Conservation (phyloP, 805 yeast genomes). For the Clavispora phyllophila region DNA sequence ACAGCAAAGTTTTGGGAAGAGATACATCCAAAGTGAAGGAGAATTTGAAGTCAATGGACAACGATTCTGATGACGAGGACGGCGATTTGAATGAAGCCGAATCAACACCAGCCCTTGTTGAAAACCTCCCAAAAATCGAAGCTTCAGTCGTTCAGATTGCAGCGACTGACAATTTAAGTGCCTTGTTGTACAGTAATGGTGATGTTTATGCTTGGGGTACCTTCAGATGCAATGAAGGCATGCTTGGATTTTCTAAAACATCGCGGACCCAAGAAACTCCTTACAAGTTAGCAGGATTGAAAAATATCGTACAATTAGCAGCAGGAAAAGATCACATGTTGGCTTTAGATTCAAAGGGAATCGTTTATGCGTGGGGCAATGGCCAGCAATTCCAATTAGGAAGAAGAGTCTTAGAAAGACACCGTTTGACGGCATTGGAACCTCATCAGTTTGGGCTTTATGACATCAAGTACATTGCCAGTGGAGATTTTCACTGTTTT, state of each 20-base stretch:
- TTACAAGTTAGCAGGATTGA: conserved; percentile 51
- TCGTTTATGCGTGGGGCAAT: conserved; percentile 95
- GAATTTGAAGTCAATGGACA: conserved; percentile 63
- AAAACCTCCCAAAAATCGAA: conserved; percentile 49
- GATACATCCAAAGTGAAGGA: conserved; percentile 63
- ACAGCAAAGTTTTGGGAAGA: conserved; percentile 86
- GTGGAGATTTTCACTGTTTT: conserved; percentile 95
- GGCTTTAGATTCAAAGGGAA: conserved; percentile 78
- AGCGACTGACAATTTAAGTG: conserved; percentile 90
- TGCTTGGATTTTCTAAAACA: conserved; percentile 71
- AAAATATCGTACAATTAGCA: conserved; percentile 74
- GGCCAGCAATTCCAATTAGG: conserved; percentile 94
- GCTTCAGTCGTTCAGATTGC: conserved; percentile 69
- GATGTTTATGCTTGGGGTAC: conserved; percentile 98
- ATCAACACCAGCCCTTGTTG: conserved; percentile 81
- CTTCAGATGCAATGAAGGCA: conserved; percentile 89
- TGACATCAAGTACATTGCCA: conserved; percentile 72
- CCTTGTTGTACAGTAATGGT: conserved; percentile 73
- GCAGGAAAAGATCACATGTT: conserved; percentile 91
- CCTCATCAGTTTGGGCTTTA: conserved; percentile 82
- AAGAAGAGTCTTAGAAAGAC: conserved; percentile 75
- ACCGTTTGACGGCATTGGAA: conserved; percentile 63
- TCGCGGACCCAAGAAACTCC: conserved; percentile 66
- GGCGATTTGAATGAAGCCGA: conserved; percentile 86
- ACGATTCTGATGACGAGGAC: conserved; percentile 52